phyloP scores from a whole-genome alignment of 2,329 filamentous ascomycete species.

The Claviceps monticola region DNA sequence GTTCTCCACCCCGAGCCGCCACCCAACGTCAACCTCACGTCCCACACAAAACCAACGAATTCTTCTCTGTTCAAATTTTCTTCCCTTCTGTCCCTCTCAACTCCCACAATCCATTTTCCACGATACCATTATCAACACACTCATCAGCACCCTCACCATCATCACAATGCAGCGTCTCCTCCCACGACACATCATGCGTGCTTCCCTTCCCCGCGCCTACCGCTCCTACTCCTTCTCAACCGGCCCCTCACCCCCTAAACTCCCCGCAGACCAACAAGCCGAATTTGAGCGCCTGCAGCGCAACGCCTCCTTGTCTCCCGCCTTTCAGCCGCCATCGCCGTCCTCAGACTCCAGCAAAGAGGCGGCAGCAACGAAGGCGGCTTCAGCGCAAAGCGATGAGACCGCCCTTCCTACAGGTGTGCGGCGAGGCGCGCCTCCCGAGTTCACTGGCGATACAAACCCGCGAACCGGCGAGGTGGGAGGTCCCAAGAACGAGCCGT shows the following conservation, averaged over 20 bases:
- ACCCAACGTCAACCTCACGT: too few relatives aligned
- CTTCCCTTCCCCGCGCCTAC: neutral
- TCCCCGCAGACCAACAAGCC: conserved; percentile 79
- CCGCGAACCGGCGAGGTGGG: conserved; percentile 91
- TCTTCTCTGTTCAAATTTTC: too few relatives aligned
- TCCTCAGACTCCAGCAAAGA: neutral
- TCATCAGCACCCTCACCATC: neutral
- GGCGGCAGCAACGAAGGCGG: neutral
- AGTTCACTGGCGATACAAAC: conserved; percentile 87
- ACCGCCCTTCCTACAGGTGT: conserved; percentile 41
- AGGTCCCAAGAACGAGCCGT: conserved; percentile 91
- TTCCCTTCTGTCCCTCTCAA: too few relatives aligned
- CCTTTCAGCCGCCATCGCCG: conserved; percentile 18
- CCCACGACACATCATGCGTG: neutral
- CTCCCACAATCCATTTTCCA: neutral
- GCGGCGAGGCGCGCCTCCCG: conserved; percentile 64
- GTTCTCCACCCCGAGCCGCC: too few relatives aligned
- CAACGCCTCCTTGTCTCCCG: conserved; percentile 33
- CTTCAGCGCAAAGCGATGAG: conserved; percentile 9
- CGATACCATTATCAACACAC: neutral
- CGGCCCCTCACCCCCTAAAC: conserved; percentile 64
- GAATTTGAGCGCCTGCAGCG: conserved; percentile 79
- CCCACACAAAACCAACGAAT: too few relatives aligned
- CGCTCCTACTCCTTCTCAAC: conserved; percentile 29
- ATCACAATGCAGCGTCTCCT: neutral